Percentiles rank a stretch among this genome's conserved stretches.
Evolutionary conservation across 1,139 yeast species (phyloP).

Genomic region (Pichia sp.): DNA sequence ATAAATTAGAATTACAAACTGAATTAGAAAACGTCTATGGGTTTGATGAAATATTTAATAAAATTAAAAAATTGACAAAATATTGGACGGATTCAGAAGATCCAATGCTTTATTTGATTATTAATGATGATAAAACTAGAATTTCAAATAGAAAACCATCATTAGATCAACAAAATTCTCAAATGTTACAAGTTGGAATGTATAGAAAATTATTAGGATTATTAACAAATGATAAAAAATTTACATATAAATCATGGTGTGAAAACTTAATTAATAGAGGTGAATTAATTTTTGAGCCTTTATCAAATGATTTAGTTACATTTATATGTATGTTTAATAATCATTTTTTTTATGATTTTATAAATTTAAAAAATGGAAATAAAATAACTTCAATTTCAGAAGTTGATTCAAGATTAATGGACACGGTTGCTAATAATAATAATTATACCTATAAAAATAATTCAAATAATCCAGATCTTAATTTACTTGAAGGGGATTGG

Average conservation of each 20-base stretch:
- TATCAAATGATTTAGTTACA: conserved; percentile 36
- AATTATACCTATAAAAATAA: conserved; percentile 9
- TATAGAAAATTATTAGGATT: conserved; percentile 42
- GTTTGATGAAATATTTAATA: conserved; percentile 16
- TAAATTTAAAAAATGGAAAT: conserved; percentile 40
- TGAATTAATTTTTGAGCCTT: conserved; percentile 43
- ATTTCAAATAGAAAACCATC: conserved; percentile 43
- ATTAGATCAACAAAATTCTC: conserved; percentile 37
- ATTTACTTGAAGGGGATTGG: conserved; percentile 35
- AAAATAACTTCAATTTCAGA: not conserved
- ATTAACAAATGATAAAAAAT: conserved; percentile 26
- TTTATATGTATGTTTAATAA: conserved; percentile 34
- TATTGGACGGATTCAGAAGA: no score
- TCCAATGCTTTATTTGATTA: conserved; percentile 23
- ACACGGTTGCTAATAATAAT: conserved; percentile 34
- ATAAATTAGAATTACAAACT: conserved; percentile 19
- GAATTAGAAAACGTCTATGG: conserved; percentile 14
- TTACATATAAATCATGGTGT: conserved; percentile 34
- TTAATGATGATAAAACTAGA: conserved; percentile 38
- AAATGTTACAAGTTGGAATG: conserved; percentile 48
- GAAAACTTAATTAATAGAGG: conserved; percentile 42
- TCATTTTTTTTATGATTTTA: conserved; percentile 39
- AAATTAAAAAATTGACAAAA: conserved; percentile 6
- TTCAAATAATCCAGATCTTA: conserved; percentile 17
- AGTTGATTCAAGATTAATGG: not conserved